These are phyloP conservation scores for Claviceps africana DNA, from an alignment of 2,329 filamentous ascomycete genomes.

Conservation along the genomic window DNA sequence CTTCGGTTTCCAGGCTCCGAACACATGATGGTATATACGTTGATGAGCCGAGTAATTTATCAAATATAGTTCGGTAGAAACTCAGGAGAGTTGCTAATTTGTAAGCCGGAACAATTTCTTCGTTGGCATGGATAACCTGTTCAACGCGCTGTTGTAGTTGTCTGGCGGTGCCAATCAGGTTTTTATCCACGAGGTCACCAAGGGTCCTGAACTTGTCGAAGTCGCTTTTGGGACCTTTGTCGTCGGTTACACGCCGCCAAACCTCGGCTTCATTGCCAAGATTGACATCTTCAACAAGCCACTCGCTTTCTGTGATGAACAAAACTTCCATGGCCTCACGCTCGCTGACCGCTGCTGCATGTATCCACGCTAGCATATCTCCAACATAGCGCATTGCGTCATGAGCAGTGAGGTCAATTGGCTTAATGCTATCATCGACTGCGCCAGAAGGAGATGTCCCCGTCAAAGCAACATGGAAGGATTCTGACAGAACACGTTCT, in stretches of 20 bases:
- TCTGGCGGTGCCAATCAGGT: constrained; percentile 66
- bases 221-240: constrained; percentile 36
- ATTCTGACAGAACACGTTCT: constrained; percentile 73
- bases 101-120: constrained; percentile 78
- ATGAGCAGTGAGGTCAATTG: constrained; percentile 87
- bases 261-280: constrained; percentile 70
- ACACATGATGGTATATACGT: constrained; percentile 60
- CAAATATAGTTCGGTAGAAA: constrained; percentile 81
- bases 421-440: constrained; percentile 55
- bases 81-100: constrained; percentile 77
- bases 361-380: constrained; percentile 95
- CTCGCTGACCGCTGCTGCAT: constrained; percentile 88
- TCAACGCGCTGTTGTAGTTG: constrained; percentile 83
- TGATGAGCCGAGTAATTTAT: constrained; percentile 57
- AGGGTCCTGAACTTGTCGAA: constrained; percentile 76
- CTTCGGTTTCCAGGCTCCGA: constrained; percentile 55
- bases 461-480: constrained; percentile 79
- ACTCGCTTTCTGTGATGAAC: constrained; percentile 81
- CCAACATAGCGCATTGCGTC: constrained; percentile 84
- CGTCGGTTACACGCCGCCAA: constrained; percentile 56
- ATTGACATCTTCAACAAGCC: constrained; percentile 70
- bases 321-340: constrained; percentile 81
- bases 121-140: constrained; percentile 82
- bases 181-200: constrained; percentile 73
- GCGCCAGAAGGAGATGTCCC: constrained; percentile 47